Conservation (phyloP, 2,329 filamentous ascomycete genomes). For the Emydomyces testavorans region DNA sequence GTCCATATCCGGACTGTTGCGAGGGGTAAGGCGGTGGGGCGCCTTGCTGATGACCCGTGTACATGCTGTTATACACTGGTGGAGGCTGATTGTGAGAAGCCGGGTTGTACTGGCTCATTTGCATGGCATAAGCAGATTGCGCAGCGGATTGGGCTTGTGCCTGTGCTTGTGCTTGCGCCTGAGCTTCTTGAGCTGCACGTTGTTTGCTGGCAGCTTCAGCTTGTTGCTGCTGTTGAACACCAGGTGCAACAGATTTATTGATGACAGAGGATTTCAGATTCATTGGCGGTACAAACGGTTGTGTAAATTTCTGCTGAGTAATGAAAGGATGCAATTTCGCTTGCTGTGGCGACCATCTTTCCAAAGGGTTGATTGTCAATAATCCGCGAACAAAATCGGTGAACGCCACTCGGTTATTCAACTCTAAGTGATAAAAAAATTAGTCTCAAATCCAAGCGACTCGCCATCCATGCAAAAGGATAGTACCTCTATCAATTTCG, state of each 20-base stretch:
- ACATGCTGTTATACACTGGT: conserved; percentile 61
- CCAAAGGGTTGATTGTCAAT: conserved; percentile 86
- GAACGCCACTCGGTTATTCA: conserved; percentile 94
- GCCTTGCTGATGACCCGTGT: conserved; percentile 53
- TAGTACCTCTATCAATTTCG: conserved; percentile 85
- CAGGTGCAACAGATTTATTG: conserved; percentile 79
- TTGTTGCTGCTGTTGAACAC: conserved; percentile 90
- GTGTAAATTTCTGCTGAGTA: conserved; percentile 93
- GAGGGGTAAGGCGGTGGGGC: conserved; percentile 71
- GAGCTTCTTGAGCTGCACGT: conserved; percentile 49
- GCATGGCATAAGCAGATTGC: conserved; percentile 56
- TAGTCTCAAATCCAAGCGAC: conserved; percentile 13
- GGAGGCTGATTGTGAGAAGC: conserved; percentile 41
- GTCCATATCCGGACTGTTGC: conserved; percentile 58
- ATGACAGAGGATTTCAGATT: conserved; percentile 79
- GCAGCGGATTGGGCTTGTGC: conserved; percentile 51
- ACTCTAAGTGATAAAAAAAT: conserved; percentile 52
- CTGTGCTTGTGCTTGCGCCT: conserved; percentile 47
- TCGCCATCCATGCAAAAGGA: not conserved
- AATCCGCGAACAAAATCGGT: conserved; percentile 95
- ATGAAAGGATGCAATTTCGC: conserved; percentile 97
- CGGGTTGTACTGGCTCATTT: conserved; percentile 46
- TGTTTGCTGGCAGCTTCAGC: conserved; percentile 91
- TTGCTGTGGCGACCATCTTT: conserved; percentile 95
- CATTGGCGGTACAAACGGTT: conserved; percentile 93